Base-by-base conservation (phyloP, 116 monocot genomes). In the Papilionanthe hybrid region DNA sequence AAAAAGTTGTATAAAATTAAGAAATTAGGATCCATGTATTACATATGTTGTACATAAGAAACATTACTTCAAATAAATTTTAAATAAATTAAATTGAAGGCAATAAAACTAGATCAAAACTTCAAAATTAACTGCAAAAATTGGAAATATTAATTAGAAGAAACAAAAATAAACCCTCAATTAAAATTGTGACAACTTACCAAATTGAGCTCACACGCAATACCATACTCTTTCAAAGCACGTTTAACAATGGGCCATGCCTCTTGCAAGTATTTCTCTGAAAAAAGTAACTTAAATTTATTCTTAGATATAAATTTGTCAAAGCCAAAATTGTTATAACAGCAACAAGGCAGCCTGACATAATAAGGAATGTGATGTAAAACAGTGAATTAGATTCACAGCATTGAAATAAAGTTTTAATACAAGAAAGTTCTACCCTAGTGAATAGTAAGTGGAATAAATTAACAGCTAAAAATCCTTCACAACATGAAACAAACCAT, bases 201-300 rank as follows among this genome's bases (percentile, higher is more conserved):
- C 91, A 98, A 83, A 86, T 98, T 93, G 71, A 98, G 98, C 79
- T 94, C 93, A 72, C 92, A 91, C 9, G 92, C 73, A 43, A 98
- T 76, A 8, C 86, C 95, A 84, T 85, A 74, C 65, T 90, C 98
- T 86, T 90, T 91, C 60, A 98, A 77, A 72, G 95, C 92, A 47
- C 75, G 76, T 83, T 87, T 93, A n/a, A 98, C 90, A 71, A 85
- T 79, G 9, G 98, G 98, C 94, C 94, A 92, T 66, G 80, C 87
- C 80, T 98, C 89, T 84, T 98, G 98, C 84, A 98, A 88, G 66
- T 98, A 98, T 71, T 91, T 97, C 72, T 92, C 97, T 97, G 88
- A 55, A 78, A 44, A 73, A 45, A 43, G 29, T 32, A 7, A 22
- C 7, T 72, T n/a, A 1, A 28, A 72, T 20, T 15, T 69, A 69